Evolutionary conservation across 2,329 filamentous ascomycete species (phyloP).

Genomic region (Ophiocordyceps camponoti-leonardi): DNA sequence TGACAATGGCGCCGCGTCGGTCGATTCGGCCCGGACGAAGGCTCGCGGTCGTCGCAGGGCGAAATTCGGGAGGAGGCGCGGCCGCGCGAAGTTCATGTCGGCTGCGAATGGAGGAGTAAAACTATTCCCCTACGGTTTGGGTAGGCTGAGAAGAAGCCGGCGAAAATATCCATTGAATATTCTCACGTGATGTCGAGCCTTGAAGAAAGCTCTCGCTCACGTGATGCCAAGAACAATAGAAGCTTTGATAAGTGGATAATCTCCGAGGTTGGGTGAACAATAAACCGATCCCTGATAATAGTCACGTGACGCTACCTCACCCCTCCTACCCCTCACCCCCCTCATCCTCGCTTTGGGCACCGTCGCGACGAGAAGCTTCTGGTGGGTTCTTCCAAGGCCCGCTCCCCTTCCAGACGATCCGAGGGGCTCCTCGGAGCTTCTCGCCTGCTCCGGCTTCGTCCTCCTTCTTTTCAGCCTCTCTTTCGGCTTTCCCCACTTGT

Average conservation of each 20-base stretch:
- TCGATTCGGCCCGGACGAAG: neutral
- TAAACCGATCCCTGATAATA: neutral
- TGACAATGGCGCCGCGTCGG: no score
- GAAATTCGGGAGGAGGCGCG: no score
- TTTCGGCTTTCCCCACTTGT: neutral
- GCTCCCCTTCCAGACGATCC: slow-evolving; percentile 12
- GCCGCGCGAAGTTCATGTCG: no score
- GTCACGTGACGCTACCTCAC: neutral
- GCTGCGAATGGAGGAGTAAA: no score
- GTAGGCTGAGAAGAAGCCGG: no score
- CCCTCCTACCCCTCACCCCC: slow-evolving; percentile 2
- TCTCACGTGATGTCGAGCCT: neutral
- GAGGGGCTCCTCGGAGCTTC: slow-evolving; percentile 5
- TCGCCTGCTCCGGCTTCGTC: neutral
- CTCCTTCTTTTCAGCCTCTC: neutral
- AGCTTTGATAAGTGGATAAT: no score
- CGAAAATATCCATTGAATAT: no score
- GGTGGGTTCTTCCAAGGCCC: slow-evolving; percentile 13
- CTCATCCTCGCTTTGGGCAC: slow-evolving; percentile 10
- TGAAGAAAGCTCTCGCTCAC: neutral
- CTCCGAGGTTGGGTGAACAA: neutral
- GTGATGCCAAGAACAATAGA: no score
- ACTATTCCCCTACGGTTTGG: no score
- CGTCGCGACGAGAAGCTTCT: slow-evolving; percentile 13
- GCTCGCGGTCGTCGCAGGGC: no score